A percentile compares a stretch with the other conserved stretches of the same genome.
Conservation (phyloP, 352 stramenopile species). For the Phytopythium ostracodes region DNA sequence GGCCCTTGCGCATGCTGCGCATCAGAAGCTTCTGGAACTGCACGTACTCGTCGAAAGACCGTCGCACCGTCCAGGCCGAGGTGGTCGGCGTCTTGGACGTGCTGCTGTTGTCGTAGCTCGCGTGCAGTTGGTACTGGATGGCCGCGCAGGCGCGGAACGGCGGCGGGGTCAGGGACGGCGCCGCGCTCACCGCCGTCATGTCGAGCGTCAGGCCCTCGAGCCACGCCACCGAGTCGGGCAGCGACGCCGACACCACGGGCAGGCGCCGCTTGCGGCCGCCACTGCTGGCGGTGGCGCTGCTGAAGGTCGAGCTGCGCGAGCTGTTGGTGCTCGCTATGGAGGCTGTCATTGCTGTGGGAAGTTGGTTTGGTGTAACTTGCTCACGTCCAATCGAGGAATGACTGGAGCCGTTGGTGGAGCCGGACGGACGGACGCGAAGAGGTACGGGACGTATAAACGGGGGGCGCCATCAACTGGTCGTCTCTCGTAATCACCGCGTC, state of each 20-base stretch:
- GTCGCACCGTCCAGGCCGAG: constrained; percentile 23
- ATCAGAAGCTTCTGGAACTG: constrained; percentile 34
- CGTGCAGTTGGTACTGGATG: constrained; percentile 26
- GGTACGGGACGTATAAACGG: too few relatives aligned
- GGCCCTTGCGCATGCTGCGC: constrained; percentile 35
- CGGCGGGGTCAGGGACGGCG: constrained; percentile 12
- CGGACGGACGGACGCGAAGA: too few relatives aligned
- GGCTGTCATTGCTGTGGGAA: background rate
- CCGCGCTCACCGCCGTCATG: constrained; percentile 14
- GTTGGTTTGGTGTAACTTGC: background rate
- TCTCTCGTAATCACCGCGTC: background rate
- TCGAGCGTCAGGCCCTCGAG: constrained; percentile 25
- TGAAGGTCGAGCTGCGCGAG: background rate
- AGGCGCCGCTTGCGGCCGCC: constrained; percentile 3
- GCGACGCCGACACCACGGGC: background rate
- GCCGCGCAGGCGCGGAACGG: constrained; percentile 8
- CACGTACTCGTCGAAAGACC: constrained; percentile 37
- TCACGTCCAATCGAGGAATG: constrained; percentile 7
- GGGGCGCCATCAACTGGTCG: background rate
- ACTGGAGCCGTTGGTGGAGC: background rate
- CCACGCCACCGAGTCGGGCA: constrained; percentile 29
- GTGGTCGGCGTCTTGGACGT: constrained; percentile 11
- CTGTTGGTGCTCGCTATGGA: background rate
- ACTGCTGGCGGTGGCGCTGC: background rate
- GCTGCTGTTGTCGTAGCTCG: constrained; percentile 20